Evolutionary conservation across 1,284 basidiomycete species (phyloP), one percentile per base, ranked within the genome.

Genomic region (Neotropicomus parvogracilis): DNA sequence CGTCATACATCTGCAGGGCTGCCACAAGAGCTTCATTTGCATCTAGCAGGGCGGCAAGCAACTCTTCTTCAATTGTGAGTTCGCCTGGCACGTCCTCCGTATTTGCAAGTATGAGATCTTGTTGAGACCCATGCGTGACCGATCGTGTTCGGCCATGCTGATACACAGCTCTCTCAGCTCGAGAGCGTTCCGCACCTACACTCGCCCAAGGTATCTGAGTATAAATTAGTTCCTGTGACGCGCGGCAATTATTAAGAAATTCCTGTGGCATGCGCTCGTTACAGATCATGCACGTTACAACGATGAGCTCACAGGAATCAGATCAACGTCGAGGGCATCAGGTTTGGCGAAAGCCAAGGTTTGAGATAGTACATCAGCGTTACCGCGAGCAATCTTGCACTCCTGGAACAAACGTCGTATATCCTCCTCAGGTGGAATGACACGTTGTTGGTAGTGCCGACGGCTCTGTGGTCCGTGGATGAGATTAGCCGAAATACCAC

Each of bases 171-270:
- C 61, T 71, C 8, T 64, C 66, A 14, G 44, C 55, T 26, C 80
- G 69, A 6, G 80, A 84, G 31, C 77, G 77, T 58, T 87, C 87
- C 2, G 88, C 87, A 17, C 79, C 75, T 4, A 87, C 80, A 16
- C 79, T 77, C 5, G 89, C 89, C 88, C 88, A 91, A 10, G 83
- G 77, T 46, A 90, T 87, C 64, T 88, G 85, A 8, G 83, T 79
- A 54, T 72, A 80, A 27, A 89, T 80, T 16, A 90, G 72, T 48
- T 88, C 87, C 62, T 87, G 85, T 3, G 85, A 88, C 6, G 76
- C 73, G 17, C 77, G 73, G 61, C 85, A 89, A 60, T 88, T 86
- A 12, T 66, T 57, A 52, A 83, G 77, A 59, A 89, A 90, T 67
- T 90, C 88, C 86, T 89, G 54, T 39, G 11, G 40, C 19, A 32